phyloP scores from a whole-genome alignment of 768 basidiomycete genomes.

The Leccinum barrowsii region DNA sequence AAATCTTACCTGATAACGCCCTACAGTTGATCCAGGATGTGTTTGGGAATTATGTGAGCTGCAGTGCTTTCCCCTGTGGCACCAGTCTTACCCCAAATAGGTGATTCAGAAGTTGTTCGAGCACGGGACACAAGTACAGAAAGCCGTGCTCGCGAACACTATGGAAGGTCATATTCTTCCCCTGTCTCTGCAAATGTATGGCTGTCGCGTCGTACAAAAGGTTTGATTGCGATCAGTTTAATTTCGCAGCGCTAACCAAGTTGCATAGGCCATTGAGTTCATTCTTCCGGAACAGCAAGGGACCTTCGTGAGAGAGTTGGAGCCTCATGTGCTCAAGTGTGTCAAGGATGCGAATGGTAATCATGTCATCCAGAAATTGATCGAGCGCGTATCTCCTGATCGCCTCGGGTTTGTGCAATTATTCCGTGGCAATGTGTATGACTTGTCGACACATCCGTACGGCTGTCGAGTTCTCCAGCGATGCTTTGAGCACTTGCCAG shows the following conservation, averaged over 20 bases:
- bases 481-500: constrained; percentile 81
- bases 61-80: neutral
- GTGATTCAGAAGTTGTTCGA: constrained; percentile 95
- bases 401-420: constrained; percentile 69
- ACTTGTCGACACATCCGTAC: constrained; percentile 84
- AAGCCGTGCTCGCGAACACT: constrained; percentile 58
- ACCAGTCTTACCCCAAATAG: constrained; percentile 36
- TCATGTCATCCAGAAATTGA: constrained; percentile 90
- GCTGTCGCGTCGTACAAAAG: constrained; percentile 95
- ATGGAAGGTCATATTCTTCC: constrained; percentile 78
- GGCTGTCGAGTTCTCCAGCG: constrained; percentile 95
- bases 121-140: constrained; percentile 74
- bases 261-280: constrained; percentile 73
- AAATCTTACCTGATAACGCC: constrained; percentile 76
- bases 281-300: constrained; percentile 76
- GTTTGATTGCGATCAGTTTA: constrained; percentile 35
- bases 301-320: constrained; percentile 71
- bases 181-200: constrained; percentile 89
- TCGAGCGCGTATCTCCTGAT: constrained; percentile 76
- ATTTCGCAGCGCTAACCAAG: constrained; percentile 1
- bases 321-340: constrained; percentile 75
- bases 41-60: constrained; percentile 90
- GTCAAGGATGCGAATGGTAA: constrained; percentile 93
- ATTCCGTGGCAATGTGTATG: constrained; percentile 76
- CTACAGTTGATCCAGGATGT: constrained; percentile 84